These are phyloP conservation scores for Linum trigynum DNA, from an alignment of 345 rosid species.

Conservation along the genomic window DNA sequence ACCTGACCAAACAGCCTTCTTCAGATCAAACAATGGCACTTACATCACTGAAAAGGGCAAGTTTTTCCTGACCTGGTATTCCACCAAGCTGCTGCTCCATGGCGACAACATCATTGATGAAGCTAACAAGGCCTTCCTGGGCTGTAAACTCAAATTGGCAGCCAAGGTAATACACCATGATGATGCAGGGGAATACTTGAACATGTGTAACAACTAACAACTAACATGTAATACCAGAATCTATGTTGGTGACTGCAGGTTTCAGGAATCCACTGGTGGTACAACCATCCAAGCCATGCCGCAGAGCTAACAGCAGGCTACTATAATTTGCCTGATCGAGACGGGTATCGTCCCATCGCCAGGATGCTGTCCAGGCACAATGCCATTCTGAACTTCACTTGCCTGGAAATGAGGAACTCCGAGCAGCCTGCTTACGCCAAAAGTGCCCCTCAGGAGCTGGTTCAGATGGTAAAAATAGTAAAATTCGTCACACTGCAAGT, in stretches of 20 bases:
- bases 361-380: slow-evolving; percentile 60
- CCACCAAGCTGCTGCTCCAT: slow-evolving; percentile 53
- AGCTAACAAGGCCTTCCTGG: slow-evolving; percentile 61
- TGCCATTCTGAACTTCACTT: slow-evolving; percentile 65
- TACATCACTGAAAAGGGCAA: slow-evolving; percentile 50
- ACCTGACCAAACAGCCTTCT: slow-evolving; percentile 55
- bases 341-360: slow-evolving; percentile 66
- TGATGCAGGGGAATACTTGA: no score
- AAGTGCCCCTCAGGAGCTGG: slow-evolving; percentile 75
- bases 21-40: slow-evolving; percentile 39
- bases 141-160: slow-evolving; percentile 70
- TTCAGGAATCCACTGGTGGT: slow-evolving; percentile 95
- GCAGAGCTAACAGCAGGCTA: slow-evolving; percentile 85
- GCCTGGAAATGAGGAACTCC: slow-evolving; percentile 70
- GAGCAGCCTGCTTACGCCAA: slow-evolving; percentile 52
- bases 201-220: no score
- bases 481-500: no score
- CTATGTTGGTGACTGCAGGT: slow-evolving; percentile 32
- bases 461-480: slow-evolving; percentile 47
- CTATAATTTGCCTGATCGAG: slow-evolving; percentile 57
- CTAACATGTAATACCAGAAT: no score
- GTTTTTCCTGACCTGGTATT: slow-evolving; percentile 77
- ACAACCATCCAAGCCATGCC: slow-evolving; percentile 55
- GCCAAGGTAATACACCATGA: slow-evolving; percentile 41
- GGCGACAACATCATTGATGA: slow-evolving; percentile 74